Percentiles rank a stretch among this genome's conserved stretches.
These are phyloP conservation scores for Astrothelium macrocarpum DNA, from an alignment of 495 filamentous ascomycete genomes.

Conservation along the genomic window DNA sequence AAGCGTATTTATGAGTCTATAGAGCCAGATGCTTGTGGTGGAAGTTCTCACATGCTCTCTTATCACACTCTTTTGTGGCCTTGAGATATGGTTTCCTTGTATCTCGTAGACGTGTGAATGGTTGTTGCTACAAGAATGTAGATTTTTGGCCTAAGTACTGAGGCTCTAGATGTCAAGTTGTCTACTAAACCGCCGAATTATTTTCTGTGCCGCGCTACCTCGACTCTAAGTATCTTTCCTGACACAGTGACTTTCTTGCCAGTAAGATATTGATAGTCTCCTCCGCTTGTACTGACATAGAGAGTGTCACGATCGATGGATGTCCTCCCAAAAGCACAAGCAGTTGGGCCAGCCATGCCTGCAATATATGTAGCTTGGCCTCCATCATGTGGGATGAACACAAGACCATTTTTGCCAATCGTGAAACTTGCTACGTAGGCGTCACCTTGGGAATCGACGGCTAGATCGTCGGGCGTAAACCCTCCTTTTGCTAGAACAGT, in stretches of 20 bases:
- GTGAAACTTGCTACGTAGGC: not conserved
- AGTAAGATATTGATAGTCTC: not conserved
- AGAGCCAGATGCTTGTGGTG: too few species aligned
- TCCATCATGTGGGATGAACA: not conserved
- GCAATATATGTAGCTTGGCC: not conserved
- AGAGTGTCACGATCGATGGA: not conserved
- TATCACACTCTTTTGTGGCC: too few species aligned
- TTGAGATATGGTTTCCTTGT: too few species aligned
- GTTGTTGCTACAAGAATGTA: too few species aligned
- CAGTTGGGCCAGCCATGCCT: not conserved
- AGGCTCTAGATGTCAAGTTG: too few species aligned
- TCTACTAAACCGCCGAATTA: too few species aligned
- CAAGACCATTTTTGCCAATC: not conserved
- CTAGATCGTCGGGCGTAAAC: not conserved
- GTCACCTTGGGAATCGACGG: not conserved
- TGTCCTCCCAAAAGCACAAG: not conserved
- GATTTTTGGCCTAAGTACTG: too few species aligned
- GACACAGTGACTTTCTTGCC: not conserved
- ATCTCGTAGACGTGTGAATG: too few species aligned
- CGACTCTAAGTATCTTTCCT: not conserved
- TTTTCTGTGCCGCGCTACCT: not conserved
- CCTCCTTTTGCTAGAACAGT: conserved; percentile 1
- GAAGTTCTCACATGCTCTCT: too few species aligned
- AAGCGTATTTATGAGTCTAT: conserved; percentile 9
- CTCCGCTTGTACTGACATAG: not conserved